phyloP scores from a whole-genome alignment of 352 stramenopile species.

The Blastocystis sp. region DNA sequence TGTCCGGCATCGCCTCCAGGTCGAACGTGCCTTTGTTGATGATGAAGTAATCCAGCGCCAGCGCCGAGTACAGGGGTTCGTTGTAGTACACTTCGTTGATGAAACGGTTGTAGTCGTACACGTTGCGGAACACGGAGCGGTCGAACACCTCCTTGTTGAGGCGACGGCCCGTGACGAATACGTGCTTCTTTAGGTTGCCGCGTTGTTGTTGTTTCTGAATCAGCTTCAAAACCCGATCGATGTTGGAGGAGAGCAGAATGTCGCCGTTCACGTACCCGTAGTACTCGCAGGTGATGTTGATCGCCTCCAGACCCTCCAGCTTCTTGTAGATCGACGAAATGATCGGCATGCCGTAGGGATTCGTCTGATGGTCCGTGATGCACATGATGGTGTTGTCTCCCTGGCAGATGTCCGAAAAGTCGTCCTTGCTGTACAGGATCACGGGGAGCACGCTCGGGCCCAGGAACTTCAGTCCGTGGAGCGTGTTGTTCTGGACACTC shows the following conservation, averaged over 20 bases:
- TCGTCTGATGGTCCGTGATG: not conserved
- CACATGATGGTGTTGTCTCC: constrained; percentile 1
- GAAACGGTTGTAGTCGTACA: constrained; percentile 22
- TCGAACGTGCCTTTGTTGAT: not conserved
- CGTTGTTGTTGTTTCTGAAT: not conserved
- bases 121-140: not conserved
- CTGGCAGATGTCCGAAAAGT: constrained; percentile 10
- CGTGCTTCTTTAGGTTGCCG: constrained; percentile 22
- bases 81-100: constrained; percentile 18
- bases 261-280: constrained; percentile 57
- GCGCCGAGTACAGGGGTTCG: not conserved
- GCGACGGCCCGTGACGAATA: not conserved
- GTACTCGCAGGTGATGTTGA: too few species aligned
- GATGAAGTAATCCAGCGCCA: constrained; percentile 31
- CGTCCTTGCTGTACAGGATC: constrained; percentile 16
- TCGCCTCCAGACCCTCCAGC: not conserved
- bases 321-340: not conserved
- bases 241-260: constrained; percentile 34
- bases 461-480: constrained; percentile 5
- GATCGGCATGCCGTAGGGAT: constrained; percentile 5
- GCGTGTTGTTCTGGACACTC: constrained; percentile 17
- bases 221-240: not conserved
- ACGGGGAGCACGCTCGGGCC: not conserved
- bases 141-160: constrained; percentile 29
- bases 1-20: not conserved